A percentile compares a stretch with the other conserved stretches of the same genome.
Evolutionary conservation across 352 stramenopile species (phyloP).

Genomic region (Pythium aquatile): DNA sequence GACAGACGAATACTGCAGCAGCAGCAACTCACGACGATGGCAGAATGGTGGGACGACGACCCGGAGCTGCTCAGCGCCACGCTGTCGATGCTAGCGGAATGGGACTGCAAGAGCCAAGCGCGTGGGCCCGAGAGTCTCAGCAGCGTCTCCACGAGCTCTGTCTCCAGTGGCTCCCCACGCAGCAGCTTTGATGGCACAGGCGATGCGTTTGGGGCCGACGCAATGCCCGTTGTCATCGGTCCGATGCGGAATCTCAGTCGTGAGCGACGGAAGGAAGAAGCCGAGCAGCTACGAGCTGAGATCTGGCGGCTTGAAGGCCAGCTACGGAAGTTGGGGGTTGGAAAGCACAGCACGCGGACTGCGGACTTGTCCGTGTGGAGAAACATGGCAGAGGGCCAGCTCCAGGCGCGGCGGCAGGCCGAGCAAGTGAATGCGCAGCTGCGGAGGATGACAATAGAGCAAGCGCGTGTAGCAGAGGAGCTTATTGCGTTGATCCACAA

Average conservation of each 20-base stretch:
- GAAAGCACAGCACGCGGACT: neutral
- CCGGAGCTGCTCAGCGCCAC: conserved; percentile 1
- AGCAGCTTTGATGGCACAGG: neutral
- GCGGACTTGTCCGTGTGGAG: neutral
- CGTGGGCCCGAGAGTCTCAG: neutral
- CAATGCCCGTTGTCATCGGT: neutral
- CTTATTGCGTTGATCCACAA: neutral
- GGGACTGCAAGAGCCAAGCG: neutral
- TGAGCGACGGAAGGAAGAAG: neutral
- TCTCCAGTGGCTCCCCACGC: neutral
- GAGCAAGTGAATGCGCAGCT: neutral
- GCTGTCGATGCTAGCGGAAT: conserved; percentile 1
- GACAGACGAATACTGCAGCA: neutral
- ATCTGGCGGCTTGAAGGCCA: conserved; percentile 1
- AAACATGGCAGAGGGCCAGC: neutral
- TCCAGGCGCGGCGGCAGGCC: neutral
- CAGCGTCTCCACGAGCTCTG: neutral
- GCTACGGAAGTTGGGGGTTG: neutral
- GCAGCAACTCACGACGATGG: neutral
- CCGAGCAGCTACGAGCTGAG: neutral
- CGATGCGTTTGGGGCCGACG: neutral
- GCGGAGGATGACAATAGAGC: neutral
- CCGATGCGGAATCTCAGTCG: neutral
- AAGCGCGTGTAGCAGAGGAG: neutral
- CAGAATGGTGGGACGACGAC: neutral